Evolutionary conservation across 192 early-diverging fungal species (phyloP).

Genomic region (Podila epicladia): DNA sequence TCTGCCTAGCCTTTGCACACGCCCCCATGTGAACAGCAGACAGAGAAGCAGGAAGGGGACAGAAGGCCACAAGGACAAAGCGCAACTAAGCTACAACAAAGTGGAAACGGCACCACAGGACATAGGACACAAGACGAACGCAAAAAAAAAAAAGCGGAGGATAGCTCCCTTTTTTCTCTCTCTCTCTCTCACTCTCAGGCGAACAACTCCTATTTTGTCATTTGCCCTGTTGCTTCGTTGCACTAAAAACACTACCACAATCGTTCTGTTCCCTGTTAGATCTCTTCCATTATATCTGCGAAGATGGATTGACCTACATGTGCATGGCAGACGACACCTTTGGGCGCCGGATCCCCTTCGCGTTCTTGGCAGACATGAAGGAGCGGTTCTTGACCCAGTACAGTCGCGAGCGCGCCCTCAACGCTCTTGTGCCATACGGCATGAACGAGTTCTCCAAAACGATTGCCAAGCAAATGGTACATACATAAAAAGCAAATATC

Average conservation of each 20-base stretch:
- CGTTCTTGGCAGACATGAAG: conserved; percentile 87
- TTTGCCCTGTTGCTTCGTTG: neutral
- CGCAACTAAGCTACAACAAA: neutral
- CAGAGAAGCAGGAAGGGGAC: neutral
- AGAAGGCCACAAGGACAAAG: no score
- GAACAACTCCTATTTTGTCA: neutral
- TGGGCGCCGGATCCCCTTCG: conserved; percentile 87
- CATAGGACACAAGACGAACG: neutral
- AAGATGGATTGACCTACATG: conserved; percentile 84
- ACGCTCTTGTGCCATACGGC: conserved; percentile 71
- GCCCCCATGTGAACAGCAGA: neutral
- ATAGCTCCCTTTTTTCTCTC: neutral
- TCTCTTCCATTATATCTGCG: conserved; percentile 91
- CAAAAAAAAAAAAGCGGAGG: conserved; percentile 9
- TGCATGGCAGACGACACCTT: conserved; percentile 82
- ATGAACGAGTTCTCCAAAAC: conserved; percentile 85
- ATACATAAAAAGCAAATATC: neutral
- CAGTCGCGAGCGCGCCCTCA: conserved; percentile 61
- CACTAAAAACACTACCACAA: neutral
- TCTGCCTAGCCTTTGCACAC: neutral
- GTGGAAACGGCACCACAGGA: neutral
- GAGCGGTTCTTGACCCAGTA: conserved; percentile 67
- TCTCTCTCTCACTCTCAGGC: neutral
- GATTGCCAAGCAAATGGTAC: conserved; percentile 86
- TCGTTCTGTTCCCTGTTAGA: conserved; percentile 61